These are phyloP conservation scores for Pisolithus albus DNA, from an alignment of 768 basidiomycete genomes.

Conservation along the genomic window DNA sequence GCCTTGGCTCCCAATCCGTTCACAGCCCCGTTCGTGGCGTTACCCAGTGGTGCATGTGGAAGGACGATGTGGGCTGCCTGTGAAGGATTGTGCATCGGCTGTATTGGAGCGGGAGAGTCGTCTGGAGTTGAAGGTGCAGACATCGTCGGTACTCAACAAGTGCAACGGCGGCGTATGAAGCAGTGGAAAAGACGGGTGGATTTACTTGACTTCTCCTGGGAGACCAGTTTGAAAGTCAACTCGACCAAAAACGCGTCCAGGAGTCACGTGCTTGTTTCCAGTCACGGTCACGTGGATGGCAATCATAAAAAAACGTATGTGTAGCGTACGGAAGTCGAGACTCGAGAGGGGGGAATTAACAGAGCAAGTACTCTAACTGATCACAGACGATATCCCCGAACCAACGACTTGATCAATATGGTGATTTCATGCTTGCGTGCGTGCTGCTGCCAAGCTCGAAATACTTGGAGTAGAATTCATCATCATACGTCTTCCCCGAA, in stretches of 20 bases:
- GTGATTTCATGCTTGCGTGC: neutral
- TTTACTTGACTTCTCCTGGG: neutral
- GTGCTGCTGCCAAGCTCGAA: neutral
- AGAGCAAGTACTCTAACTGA: no score
- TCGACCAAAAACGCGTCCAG: constrained; percentile 15
- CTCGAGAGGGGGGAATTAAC: no score
- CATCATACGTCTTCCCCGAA: neutral
- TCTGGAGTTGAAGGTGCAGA: constrained; percentile 50
- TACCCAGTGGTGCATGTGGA: constrained; percentile 77
- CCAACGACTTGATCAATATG: no score
- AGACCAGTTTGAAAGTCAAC: constrained; percentile 21
- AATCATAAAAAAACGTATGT: no score
- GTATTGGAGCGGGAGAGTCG: constrained; percentile 66
- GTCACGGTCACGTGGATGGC: neutral
- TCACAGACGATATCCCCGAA: no score
- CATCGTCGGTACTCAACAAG: constrained; percentile 33
- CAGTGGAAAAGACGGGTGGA: no score
- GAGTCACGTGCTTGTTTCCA: constrained; percentile 17
- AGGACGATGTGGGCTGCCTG: constrained; percentile 73
- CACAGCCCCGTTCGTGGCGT: constrained; percentile 43
- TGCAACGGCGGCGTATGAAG: neutral
- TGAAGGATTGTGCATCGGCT: constrained; percentile 80
- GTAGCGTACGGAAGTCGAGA: no score
- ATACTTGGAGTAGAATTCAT: neutral
- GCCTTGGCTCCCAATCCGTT: constrained; percentile 86